These are phyloP conservation scores for Abrus pulchellus DNA, from an alignment of 306 rosid genomes.

Conservation along the genomic window DNA sequence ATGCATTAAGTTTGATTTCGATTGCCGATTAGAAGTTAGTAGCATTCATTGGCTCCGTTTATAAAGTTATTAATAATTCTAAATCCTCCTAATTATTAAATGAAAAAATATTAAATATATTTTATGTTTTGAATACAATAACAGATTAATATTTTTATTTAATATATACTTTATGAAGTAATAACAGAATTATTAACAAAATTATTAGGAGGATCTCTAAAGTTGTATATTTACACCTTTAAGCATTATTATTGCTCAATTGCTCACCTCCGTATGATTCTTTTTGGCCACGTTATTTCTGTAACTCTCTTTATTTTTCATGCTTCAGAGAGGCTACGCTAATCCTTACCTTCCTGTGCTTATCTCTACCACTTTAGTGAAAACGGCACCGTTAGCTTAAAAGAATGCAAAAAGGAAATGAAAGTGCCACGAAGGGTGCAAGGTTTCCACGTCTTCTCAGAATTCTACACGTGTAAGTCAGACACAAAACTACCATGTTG, in stretches of 20 bases:
- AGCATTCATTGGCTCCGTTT: background rate
- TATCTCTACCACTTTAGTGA: background rate
- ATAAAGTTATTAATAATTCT: background rate
- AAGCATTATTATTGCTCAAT: background rate
- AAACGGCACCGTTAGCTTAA: background rate
- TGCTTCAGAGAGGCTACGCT: background rate
- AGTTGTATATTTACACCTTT: background rate
- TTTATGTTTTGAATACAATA: too few relatives aligned
- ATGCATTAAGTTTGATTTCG: conserved; percentile 5
- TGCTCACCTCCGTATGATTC: background rate
- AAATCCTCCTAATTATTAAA: too few relatives aligned
- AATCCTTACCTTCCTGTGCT: background rate
- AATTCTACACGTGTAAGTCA: conserved; percentile 55
- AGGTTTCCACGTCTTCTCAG: conserved; percentile 58
- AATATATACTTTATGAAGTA: too few relatives aligned
- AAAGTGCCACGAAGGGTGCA: conserved; percentile 50
- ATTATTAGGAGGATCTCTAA: too few relatives aligned
- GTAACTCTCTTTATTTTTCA: background rate
- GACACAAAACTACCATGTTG: background rate
- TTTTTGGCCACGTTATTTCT: background rate
- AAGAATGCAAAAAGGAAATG: background rate
- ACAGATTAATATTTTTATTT: too few relatives aligned
- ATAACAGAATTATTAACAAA: too few relatives aligned
- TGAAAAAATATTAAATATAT: too few relatives aligned
- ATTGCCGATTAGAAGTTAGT: conserved; percentile 20